Base-by-base conservation (phyloP, 2,329 filamentous ascomycete genomes). In the Leptosphaerulina australis region DNA sequence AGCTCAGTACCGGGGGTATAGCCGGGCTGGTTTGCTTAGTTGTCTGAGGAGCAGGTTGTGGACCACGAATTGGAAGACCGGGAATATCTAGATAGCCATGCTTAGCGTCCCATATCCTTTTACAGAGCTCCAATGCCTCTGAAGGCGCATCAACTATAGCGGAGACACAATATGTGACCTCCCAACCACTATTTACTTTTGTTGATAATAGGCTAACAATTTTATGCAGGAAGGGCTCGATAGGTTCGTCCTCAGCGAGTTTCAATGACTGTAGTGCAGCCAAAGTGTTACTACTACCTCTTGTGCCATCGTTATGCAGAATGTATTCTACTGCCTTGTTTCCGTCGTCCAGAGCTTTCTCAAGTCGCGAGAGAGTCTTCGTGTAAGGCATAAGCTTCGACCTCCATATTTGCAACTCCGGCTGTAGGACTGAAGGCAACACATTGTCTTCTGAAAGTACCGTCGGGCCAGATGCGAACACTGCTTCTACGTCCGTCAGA, bases 21-120 rank as follows among this genome's bases (percentile, higher is more conserved):
- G 14, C 17, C 9, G 14, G 5, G 10, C 17, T 37, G 20, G 2
- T 5, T 5, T 21, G 15, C 4, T 20, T 14, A n/a, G n/a, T 11
- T 2, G n/a, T 17, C 4, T 21, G 20, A 17, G 20, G n/a, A 11
- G 1, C 12, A 31, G 10, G 31, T 10, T 25, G 5, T 33, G 24
- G 20, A 24, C 10, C 9, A 15, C 21, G 25, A 39, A 6, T 9
- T 34, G 50, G 30, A n/a, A 58, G 34, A 4, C 46, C 53, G 17
- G 59, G 56, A 8, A 60, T 53, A 20, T 56, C 20, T 17, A 62
- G 17, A n/a, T 50, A 46, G 3, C 55, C 58, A 37, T 50, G 28
- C n/a, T 53, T 58, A 1, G 56, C 57, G 15, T 67, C 59, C 50
- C 58, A 59, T n/a, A 69, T 55, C 17, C 58, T 56, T n/a, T 59